These are phyloP conservation scores for Basidioascus undulatus DNA, from an alignment of 768 basidiomycete genomes.

Conservation along the genomic window DNA sequence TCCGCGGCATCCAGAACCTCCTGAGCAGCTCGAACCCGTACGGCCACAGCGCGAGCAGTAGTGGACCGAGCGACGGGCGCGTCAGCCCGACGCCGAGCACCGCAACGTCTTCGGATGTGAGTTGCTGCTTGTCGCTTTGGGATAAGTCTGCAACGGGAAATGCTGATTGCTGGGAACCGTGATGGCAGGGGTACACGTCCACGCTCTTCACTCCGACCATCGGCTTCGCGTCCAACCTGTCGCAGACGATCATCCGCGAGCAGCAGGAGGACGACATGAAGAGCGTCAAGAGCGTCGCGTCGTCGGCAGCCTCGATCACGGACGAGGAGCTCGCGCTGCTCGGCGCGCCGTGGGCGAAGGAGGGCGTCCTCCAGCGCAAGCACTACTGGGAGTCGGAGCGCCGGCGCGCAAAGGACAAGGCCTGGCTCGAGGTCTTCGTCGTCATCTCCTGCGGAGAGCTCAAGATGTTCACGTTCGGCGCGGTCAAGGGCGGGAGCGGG, in stretches of 20 bases:
- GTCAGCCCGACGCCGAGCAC: constrained; percentile 89
- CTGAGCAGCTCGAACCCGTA: constrained; percentile 54
- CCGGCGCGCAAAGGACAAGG: constrained; percentile 64
- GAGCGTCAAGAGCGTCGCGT: constrained; percentile 37
- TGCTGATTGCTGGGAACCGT: not conserved
- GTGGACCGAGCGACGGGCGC: constrained; percentile 59
- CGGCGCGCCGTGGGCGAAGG: constrained; percentile 96
- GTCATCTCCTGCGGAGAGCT: constrained; percentile 87
- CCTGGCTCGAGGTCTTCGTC: constrained; percentile 85
- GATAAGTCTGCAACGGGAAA: too few relatives aligned
- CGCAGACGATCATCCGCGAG: constrained; percentile 88
- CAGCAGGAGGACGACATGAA: constrained; percentile 67
- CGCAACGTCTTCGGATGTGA: constrained; percentile 43
- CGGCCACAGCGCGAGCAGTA: constrained; percentile 32
- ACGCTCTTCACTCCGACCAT: constrained; percentile 59
- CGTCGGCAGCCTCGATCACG: constrained; percentile 31
- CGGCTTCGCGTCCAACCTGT: constrained; percentile 90
- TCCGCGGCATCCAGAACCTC: constrained; percentile 65
- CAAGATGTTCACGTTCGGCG: constrained; percentile 87
- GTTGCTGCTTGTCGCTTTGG: constrained; percentile 13
- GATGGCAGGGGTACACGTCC: constrained; percentile 25
- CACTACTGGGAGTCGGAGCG: constrained; percentile 74
- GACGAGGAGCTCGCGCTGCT: constrained; percentile 73
- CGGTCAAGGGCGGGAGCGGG: constrained; percentile 18
- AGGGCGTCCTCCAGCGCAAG: constrained; percentile 84